Percentiles rank a stretch among this genome's conserved stretches.
Evolutionary conservation across 768 basidiomycete species (phyloP).

Genomic region (Amanita pseudoporphyria): DNA sequence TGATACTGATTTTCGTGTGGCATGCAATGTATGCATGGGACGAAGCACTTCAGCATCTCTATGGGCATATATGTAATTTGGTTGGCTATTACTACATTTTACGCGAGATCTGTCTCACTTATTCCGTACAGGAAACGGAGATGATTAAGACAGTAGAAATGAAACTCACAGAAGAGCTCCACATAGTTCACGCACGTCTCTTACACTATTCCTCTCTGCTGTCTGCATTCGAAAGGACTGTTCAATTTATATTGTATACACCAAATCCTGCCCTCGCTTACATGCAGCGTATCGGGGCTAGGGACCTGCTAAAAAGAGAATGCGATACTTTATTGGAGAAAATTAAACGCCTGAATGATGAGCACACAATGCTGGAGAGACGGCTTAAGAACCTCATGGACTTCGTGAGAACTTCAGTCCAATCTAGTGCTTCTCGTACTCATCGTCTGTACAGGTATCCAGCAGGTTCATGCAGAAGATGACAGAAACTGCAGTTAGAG

Average conservation of each 20-base stretch:
- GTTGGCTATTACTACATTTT: constrained; percentile 20
- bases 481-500: constrained; percentile 28
- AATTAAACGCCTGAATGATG: constrained; percentile 37
- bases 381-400: constrained; percentile 43
- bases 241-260: constrained; percentile 40
- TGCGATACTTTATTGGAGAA: constrained; percentile 37
- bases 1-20: constrained; percentile 46
- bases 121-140: constrained; percentile 31
- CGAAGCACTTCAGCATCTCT: constrained; percentile 43
- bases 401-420: constrained; percentile 19
- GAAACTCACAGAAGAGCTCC: constrained; percentile 41
- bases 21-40: constrained; percentile 58
- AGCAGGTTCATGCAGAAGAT: constrained; percentile 31
- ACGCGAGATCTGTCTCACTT: background rate
- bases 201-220: constrained; percentile 49
- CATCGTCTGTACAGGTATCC: constrained; percentile 24
- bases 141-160: constrained; percentile 33
- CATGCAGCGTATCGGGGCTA: constrained; percentile 19
- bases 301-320: constrained; percentile 31
- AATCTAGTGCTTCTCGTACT: background rate
- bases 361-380: constrained; percentile 30
- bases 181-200: constrained; percentile 50
- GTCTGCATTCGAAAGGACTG: constrained; percentile 42
- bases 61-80: constrained; percentile 38
- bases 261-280: constrained; percentile 41